phyloP scores from a whole-genome alignment of 2,329 filamentous ascomycete genomes.

The Trichoderma guizhouense region DNA sequence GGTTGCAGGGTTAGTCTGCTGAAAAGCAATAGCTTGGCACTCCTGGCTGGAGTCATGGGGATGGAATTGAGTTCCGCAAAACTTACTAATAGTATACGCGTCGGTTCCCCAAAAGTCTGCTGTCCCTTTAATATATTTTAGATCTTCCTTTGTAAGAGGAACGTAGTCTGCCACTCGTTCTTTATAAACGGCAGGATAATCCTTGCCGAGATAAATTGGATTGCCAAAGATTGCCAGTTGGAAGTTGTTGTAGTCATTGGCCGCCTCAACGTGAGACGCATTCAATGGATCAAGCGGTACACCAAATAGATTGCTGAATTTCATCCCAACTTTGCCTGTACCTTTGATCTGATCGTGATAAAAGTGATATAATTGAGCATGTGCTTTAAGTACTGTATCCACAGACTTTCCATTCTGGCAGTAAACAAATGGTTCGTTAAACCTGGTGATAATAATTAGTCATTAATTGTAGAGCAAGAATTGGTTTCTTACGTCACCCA shows the following conservation, averaged over 20 bases:
- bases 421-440: conserved; percentile 49
- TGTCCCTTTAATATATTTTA: too few relatives aligned
- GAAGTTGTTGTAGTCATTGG: conserved; percentile 45
- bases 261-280: conserved; percentile 42
- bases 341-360: conserved; percentile 53
- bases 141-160: too few relatives aligned
- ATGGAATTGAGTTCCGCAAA: too few relatives aligned
- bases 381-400: conserved; percentile 44
- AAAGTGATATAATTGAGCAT: conserved; percentile 49
- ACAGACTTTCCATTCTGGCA: conserved; percentile 38
- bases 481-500: too few relatives aligned
- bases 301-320: conserved; percentile 50
- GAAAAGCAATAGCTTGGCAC: too few relatives aligned
- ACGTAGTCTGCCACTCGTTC: conserved; percentile 28
- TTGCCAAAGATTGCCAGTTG: conserved; percentile 50
- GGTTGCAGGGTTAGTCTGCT: too few relatives aligned
- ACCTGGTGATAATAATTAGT: conserved; percentile 34
- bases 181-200: conserved; percentile 48
- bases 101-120: too few relatives aligned
- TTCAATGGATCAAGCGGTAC: conserved; percentile 42
- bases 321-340: conserved; percentile 43
- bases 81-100: too few relatives aligned
- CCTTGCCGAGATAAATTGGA: conserved; percentile 48
- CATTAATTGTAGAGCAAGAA: too few relatives aligned
- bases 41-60: too few relatives aligned